Evolutionary conservation across 1,284 basidiomycete species (phyloP).

Genomic region (Pholiota adiposa): DNA sequence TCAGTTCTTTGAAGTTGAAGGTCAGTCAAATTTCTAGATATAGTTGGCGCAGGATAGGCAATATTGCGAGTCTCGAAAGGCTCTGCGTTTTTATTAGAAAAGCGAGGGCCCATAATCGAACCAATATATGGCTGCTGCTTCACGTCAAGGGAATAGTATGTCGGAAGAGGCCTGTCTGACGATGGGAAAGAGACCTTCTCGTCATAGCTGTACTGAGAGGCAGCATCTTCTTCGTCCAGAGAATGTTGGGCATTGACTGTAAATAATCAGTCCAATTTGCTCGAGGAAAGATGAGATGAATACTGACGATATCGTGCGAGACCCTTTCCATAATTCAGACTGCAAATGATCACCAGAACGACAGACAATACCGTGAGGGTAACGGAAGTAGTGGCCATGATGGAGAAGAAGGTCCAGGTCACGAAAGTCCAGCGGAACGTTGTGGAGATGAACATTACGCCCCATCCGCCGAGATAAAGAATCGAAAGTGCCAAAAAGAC

Average conservation of each 20-base stretch:
- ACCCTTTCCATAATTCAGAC: slow-evolving; percentile 77
- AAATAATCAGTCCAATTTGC: slow-evolving; percentile 10
- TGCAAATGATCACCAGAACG: slow-evolving; percentile 66
- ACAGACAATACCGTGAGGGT: slow-evolving; percentile 58
- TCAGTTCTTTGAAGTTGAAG: slow-evolving; percentile 24
- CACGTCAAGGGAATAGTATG: slow-evolving; percentile 54
- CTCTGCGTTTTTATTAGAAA: slow-evolving; percentile 46
- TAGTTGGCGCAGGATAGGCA: slow-evolving; percentile 27
- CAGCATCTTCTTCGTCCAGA: slow-evolving; percentile 55
- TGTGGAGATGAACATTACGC: slow-evolving; percentile 69
- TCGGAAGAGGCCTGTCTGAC: slow-evolving; percentile 53
- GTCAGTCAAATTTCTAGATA: slow-evolving; percentile 28
- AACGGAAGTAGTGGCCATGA: slow-evolving; percentile 64
- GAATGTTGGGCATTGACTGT: slow-evolving; percentile 62
- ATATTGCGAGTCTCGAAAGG: slow-evolving; percentile 41
- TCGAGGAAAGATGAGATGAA: not conserved
- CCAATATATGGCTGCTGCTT: slow-evolving; percentile 39
- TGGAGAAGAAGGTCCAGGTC: slow-evolving; percentile 74
- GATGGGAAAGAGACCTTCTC: slow-evolving; percentile 75
- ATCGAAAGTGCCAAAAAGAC: slow-evolving; percentile 65
- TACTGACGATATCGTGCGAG: slow-evolving; percentile 67
- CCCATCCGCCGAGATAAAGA: slow-evolving; percentile 67
- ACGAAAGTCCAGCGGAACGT: slow-evolving; percentile 79
- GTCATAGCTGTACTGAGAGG: slow-evolving; percentile 35
- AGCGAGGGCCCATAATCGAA: slow-evolving; percentile 52